Conservation (phyloP, 1,284 basidiomycete species). For the Leccinum solheimii region DNA sequence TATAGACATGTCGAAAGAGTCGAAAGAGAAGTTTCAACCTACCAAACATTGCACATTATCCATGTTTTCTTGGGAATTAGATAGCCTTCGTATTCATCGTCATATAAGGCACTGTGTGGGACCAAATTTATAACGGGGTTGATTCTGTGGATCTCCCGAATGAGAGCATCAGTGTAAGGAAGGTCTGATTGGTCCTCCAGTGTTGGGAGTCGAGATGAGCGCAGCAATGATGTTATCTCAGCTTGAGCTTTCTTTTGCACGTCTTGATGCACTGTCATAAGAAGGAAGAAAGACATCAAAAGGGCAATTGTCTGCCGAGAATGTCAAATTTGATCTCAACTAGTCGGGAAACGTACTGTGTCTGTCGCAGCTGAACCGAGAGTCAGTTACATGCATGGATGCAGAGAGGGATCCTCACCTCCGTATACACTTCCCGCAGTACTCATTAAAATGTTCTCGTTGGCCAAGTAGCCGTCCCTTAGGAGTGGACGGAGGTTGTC, state of each 20-base stretch:
- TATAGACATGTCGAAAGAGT: neutral
- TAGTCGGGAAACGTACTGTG: conserved; percentile 1
- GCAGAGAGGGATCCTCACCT: conserved; percentile 1
- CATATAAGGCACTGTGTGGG: conserved; percentile 11
- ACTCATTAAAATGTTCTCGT: conserved; percentile 14
- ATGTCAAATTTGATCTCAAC: neutral
- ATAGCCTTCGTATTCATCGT: conserved; percentile 21
- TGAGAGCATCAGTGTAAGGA: conserved; percentile 26
- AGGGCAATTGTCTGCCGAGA: conserved; percentile 22
- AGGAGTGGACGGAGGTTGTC: conserved; percentile 9
- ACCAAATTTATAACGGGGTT: conserved; percentile 16
- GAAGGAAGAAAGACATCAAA: conserved; percentile 31
- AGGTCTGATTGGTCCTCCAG: conserved; percentile 25
- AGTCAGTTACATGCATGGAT: neutral
- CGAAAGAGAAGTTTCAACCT: neutral
- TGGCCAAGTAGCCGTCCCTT: neutral
- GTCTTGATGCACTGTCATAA: conserved; percentile 16
- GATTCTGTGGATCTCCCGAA: conserved; percentile 23
- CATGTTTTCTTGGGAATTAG: conserved; percentile 8
- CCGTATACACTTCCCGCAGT: conserved; percentile 16
- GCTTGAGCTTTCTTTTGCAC: conserved; percentile 16
- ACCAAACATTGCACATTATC: conserved; percentile 17
- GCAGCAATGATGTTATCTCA: conserved; percentile 16
- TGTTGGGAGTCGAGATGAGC: conserved; percentile 19
- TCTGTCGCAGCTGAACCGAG: conserved; percentile 11